Evolutionary conservation across 257 asterid species (phyloP).

Genomic region (Plantago elongata): DNA sequence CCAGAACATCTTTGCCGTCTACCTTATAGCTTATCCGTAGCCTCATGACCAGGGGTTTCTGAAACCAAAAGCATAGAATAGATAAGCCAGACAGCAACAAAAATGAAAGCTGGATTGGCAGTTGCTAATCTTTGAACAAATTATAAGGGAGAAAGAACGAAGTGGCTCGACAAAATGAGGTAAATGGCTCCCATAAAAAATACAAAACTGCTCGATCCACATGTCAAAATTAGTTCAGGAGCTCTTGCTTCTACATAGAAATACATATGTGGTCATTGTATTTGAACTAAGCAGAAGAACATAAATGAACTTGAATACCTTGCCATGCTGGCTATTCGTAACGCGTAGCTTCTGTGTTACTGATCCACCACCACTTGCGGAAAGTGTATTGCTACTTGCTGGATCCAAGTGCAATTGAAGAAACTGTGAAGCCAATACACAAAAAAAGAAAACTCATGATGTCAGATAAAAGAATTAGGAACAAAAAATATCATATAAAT

Average conservation of each 20-base stretch:
- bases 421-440: slow-evolving; percentile 51
- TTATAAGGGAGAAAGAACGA: no score
- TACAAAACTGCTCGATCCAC: no score
- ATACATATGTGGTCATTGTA: no score
- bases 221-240: no score
- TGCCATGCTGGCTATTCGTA: slow-evolving; percentile 88
- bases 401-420: slow-evolving; percentile 97
- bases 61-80: slow-evolving; percentile 18
- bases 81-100: no score
- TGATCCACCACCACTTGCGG: slow-evolving; percentile 60
- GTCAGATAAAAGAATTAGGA: neutral
- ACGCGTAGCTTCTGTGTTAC: slow-evolving; percentile 69
- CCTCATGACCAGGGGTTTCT: slow-evolving; percentile 95
- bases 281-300: no score
- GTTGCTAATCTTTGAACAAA: no score
- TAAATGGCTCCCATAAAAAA: no score
- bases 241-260: no score
- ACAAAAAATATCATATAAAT: neutral
- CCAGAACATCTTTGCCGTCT: slow-evolving; percentile 66
- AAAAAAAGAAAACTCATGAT: neutral
- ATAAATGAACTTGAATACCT: slow-evolving; percentile 39
- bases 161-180: no score
- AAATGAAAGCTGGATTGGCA: no score
- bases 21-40: slow-evolving; percentile 71
- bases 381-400: slow-evolving; percentile 77